These are phyloP conservation scores for Pseudogymnoascus sp. DNA, from an alignment of 2,329 filamentous ascomycete genomes.

Conservation along the genomic window DNA sequence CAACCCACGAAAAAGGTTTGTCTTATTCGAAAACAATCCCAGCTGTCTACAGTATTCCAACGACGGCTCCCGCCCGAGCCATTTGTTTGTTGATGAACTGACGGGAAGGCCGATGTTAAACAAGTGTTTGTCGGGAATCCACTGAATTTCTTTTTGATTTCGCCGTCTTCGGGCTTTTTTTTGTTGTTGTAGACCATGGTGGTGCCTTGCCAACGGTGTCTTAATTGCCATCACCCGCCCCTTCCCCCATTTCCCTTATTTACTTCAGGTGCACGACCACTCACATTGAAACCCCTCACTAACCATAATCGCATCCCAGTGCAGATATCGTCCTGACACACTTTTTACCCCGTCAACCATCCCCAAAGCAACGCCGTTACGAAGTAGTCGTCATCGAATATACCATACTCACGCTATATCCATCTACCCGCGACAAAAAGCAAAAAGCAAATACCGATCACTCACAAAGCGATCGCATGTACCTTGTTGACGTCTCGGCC, in stretches of 20 bases:
- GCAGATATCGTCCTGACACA: conserved; percentile 5
- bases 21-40: not conserved
- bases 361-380: conserved; percentile 5
- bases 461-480: conserved; percentile 7
- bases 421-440: not conserved
- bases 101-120: conserved; percentile 3
- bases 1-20: conserved; percentile 5
- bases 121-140: conserved; percentile 5
- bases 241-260: not conserved
- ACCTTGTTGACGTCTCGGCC: conserved; percentile 6
- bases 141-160: conserved; percentile 2
- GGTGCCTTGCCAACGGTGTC: conserved; percentile 8
- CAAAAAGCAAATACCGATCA: not conserved
- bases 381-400: conserved; percentile 2
- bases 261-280: conserved; percentile 7
- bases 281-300: conserved; percentile 4
- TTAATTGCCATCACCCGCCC: not conserved
- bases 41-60: not conserved
- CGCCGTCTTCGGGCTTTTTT: not conserved
- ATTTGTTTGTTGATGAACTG: conserved; percentile 5
- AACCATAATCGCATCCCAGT: conserved; percentile 3
- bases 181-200: not conserved
- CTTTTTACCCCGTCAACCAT: not conserved
- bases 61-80: not conserved
- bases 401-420: not conserved